Evolutionary conservation across 208 protist species (phyloP).

Genomic region (Leishmania tropica): DNA sequence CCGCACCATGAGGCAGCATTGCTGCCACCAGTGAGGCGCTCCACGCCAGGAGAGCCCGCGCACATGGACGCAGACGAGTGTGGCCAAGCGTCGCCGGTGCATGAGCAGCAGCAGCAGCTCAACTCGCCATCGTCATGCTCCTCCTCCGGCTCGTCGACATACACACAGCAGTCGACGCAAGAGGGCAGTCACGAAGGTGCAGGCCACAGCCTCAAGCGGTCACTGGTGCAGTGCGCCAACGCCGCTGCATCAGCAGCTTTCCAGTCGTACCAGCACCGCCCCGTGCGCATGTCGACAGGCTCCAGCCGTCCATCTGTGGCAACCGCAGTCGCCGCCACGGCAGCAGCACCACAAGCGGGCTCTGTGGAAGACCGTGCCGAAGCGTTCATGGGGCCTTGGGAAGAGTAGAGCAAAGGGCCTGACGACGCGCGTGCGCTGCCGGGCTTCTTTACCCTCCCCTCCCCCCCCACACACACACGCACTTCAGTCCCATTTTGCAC

Average conservation of each 20-base stretch:
- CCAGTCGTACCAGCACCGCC: not conserved
- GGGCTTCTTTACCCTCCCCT: too few species aligned
- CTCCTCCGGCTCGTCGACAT: slow-evolving; percentile 4
- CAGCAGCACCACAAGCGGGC: slow-evolving; percentile 3
- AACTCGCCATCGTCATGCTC: slow-evolving; percentile 8
- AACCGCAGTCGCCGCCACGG: not conserved
- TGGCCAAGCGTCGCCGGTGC: not conserved
- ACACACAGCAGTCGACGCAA: not conserved
- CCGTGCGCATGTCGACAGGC: not conserved
- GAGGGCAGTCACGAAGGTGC: not conserved
- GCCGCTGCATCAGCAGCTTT: not conserved
- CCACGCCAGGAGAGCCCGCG: not conserved
- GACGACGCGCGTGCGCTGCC: not conserved
- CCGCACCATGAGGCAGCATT: not conserved
- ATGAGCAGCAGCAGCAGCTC: slow-evolving; percentile 4
- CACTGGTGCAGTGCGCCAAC: slow-evolving; percentile 16
- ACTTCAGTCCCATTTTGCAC: not conserved
- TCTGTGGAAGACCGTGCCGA: not conserved
- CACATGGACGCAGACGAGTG: not conserved
- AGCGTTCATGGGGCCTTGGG: slow-evolving; percentile 9
- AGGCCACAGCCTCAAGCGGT: not conserved
- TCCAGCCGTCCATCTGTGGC: not conserved
- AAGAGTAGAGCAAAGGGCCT: not conserved
- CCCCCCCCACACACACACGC: not conserved
- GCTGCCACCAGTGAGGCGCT: not conserved